Evolutionary conservation across 257 asterid species (phyloP), one percentile per base, ranked within the genome.

Genomic region (Solanum etuberosum): DNA sequence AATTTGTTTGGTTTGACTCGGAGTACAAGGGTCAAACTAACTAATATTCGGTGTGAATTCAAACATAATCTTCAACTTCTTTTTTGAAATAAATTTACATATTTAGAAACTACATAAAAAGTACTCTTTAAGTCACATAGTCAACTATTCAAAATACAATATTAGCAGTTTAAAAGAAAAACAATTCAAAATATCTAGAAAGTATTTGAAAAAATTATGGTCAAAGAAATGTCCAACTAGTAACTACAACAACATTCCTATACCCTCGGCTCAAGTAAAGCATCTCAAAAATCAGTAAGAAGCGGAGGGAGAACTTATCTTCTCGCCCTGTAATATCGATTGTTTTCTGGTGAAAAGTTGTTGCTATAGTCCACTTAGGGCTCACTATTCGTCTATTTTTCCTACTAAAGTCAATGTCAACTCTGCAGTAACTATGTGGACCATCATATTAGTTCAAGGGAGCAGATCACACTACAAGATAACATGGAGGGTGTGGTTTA

Each of bases 401-500:
- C 14, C 42, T 48, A 29, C 68, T 81, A 81, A 42, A 84, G 89
- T 73, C 86, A 83, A 31, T 48, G 85, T 31, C 85, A 31, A 48
- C 0, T 81, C 70, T 91, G 94, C 99, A 97, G 99, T 87, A 94
- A 97, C 90, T 96, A 89, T 90, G 97, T 95, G 29, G 99, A 96
- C 92, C 98, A 96, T 93, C 99, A 96, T 90, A 91, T 96, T 85
- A 96, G 99, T 92, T 95, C 99, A 86, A 95, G 97, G 94, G 99
- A 97, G 86, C 99, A 97, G 92, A 97, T 97, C 73, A 97, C 99
- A 31, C 98, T 97, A 83, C 99, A 97, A 90, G 99, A 97, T 92
- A 91, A 92, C 89, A 86, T 95, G 95, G 98, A 93, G 89, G 96
- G 98, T 4, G 96, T 92, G 73, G 87, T 93, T 90, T 95, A 94